Evolutionary conservation across 164 flowering plant genomes (phyloP), one percentile per base, ranked within the genome.

Genomic region (Stephania japonica): DNA sequence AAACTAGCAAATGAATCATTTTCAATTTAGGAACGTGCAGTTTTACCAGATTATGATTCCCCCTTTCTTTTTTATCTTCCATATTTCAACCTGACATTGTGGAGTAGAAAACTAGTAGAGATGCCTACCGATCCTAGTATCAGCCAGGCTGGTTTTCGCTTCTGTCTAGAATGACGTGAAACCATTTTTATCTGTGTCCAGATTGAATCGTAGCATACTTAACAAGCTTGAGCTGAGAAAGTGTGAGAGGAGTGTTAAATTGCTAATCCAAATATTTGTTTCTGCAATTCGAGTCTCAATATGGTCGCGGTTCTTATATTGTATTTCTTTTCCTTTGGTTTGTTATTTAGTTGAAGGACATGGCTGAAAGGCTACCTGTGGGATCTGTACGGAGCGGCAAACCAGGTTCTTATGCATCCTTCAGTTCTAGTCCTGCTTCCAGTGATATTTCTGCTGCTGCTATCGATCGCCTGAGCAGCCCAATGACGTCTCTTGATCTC

Each of bases 351-450:
- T 81, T 95, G 77, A 95, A 95, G 78, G 97, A 95, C 73, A 90
- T 91, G 97, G 99, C 98, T 69, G 98, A 91, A 79, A 88, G 89
- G 80, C 80, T 95, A 69, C 99, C 99, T 27, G 90, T 90, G 2
- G 97, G 96, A 80, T 85, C 94, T 42, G 82, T 87, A 4, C 84
- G 89, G 70, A 88, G 78, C 81, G 75, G 76, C 74, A 88, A 87
- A 79, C 78, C 86, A 59, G 90, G 89, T 74, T 66, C 91, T 32
- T 74, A 82, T 41, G 71, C 83, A 70, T 83, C 92, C 63, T 73
- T 88, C 64, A 73, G 83, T 76, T 81, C 88, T 71, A 83, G 76
- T 82, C 88, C 85, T 71, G 66, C 75, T 68, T 73, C 87, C 38
- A 76, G 73, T 62, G 97, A 89, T 72, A 68, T 81, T 50, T 77